Evolutionary conservation across 768 basidiomycete genomes (phyloP).

Genomic region (Coprinopsis strossmayeri): DNA sequence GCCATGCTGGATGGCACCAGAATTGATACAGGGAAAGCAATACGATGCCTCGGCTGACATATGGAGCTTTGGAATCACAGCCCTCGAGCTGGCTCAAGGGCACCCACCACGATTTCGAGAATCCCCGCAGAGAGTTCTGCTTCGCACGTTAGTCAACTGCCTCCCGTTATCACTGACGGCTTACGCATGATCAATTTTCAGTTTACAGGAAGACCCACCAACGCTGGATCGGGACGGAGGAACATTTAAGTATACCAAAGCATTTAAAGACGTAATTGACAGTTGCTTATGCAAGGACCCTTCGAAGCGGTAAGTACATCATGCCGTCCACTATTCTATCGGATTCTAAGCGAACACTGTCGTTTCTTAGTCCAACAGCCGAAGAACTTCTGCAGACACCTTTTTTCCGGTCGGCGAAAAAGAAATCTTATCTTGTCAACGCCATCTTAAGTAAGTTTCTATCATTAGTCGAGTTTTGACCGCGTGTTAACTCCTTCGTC

Average conservation of each 20-base stretch:
- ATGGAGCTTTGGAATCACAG: constrained; percentile 96
- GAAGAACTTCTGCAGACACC: constrained; percentile 66
- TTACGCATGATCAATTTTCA: constrained; percentile 18
- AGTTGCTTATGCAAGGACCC: constrained; percentile 85
- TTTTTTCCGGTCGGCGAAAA: constrained; percentile 78
- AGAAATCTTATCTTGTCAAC: constrained; percentile 70
- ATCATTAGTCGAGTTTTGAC: neutral
- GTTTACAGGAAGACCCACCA: constrained; percentile 74
- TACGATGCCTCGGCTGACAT: constrained; percentile 90
- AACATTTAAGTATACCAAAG: constrained; percentile 66
- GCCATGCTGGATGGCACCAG: constrained; percentile 98
- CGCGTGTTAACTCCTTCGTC: constrained; percentile 2
- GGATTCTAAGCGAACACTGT: too few relatives aligned
- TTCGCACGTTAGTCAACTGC: constrained; percentile 51
- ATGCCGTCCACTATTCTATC: neutral
- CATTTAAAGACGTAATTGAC: constrained; percentile 79
- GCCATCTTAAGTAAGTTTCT: constrained; percentile 53
- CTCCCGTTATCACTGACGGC: neutral
- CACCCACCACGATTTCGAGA: constrained; percentile 80
- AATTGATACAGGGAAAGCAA: constrained; percentile 76
- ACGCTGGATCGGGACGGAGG: constrained; percentile 70
- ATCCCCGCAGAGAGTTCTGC: constrained; percentile 63
- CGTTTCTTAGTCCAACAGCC: constrained; percentile 65
- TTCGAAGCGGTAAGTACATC: constrained; percentile 45
- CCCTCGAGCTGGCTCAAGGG: constrained; percentile 83